Percentiles rank a stretch among this genome's conserved stretches.
Evolutionary conservation across 148 eudicot genomes (phyloP).

Genomic region (Hydrangea macrophylla): DNA sequence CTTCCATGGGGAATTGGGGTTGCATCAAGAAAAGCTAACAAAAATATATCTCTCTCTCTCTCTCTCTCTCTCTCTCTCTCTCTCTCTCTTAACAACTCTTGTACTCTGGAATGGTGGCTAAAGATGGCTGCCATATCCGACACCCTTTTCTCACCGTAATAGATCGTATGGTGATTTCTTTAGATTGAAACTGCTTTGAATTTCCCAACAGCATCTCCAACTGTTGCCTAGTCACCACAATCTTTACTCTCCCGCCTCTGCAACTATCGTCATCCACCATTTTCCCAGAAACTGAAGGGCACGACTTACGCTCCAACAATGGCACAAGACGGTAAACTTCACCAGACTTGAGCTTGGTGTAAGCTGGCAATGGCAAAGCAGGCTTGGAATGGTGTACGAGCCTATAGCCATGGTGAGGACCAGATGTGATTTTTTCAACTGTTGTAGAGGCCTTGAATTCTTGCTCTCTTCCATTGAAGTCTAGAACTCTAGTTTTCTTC

Average conservation of each 20-base stretch:
- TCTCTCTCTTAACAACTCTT: background rate
- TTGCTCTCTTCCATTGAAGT: constrained; percentile 15
- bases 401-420: constrained; percentile 11
- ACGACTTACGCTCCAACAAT: background rate
- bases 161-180: constrained; percentile 22
- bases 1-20: constrained; percentile 27
- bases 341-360: constrained; percentile 13
- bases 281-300: constrained; percentile 21
- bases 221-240: constrained; percentile 48
- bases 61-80: too few species aligned
- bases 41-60: background rate
- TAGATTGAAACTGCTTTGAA: constrained; percentile 32
- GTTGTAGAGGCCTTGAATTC: constrained; percentile 18
- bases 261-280: constrained; percentile 18
- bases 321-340: constrained; percentile 12
- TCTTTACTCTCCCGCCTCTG: constrained; percentile 36
- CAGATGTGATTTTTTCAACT: constrained; percentile 12
- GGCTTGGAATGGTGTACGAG: constrained; percentile 17
- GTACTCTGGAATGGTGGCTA: constrained; percentile 51
- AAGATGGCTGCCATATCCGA: constrained; percentile 37
- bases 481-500: constrained; percentile 14
- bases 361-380: constrained; percentile 3
- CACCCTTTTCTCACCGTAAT: constrained; percentile 20
- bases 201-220: constrained; percentile 38
- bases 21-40: constrained; percentile 12